Conservation (phyloP, 148 eudicot species). For the Dysphania ambrosioides region DNA sequence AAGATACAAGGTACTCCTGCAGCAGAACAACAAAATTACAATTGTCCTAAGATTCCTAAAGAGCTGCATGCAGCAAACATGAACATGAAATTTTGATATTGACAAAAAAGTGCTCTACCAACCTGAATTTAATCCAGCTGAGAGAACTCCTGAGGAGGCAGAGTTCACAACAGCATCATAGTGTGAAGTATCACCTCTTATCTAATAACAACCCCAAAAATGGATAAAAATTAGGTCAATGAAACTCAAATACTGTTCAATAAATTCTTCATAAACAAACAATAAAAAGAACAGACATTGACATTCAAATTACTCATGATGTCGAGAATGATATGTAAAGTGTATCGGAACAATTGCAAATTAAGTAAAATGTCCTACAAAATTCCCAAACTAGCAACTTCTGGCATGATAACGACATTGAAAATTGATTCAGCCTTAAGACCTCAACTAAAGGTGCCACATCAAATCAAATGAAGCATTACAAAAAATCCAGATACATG, state of each 20-base stretch:
- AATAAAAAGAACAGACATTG: not conserved
- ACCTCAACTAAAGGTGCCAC: not conserved
- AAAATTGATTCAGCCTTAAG: not conserved
- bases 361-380: not conserved
- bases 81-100: not conserved
- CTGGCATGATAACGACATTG: not conserved
- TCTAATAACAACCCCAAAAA: slow-evolving; percentile 35
- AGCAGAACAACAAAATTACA: slow-evolving; percentile 17
- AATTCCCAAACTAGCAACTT: not conserved
- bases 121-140: slow-evolving; percentile 95
- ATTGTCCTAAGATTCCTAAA: not conserved
- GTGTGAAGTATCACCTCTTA: slow-evolving; percentile 93
- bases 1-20: slow-evolving; percentile 96
- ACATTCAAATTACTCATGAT: not conserved
- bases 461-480: not conserved
- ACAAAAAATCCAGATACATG: not conserved
- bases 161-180: slow-evolving; percentile 98
- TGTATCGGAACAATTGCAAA: not conserved
- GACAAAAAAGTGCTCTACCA: not conserved
- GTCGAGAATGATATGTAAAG: not conserved
- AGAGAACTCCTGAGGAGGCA: slow-evolving; percentile 86
- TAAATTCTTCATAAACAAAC: not conserved
- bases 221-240: slow-evolving; percentile 1
- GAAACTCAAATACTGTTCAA: slow-evolving; percentile 8
- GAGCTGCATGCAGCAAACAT: not conserved